These are phyloP conservation scores for Lactifluus hygrophoroides DNA, from an alignment of 768 basidiomycete species.

Conservation along the genomic window DNA sequence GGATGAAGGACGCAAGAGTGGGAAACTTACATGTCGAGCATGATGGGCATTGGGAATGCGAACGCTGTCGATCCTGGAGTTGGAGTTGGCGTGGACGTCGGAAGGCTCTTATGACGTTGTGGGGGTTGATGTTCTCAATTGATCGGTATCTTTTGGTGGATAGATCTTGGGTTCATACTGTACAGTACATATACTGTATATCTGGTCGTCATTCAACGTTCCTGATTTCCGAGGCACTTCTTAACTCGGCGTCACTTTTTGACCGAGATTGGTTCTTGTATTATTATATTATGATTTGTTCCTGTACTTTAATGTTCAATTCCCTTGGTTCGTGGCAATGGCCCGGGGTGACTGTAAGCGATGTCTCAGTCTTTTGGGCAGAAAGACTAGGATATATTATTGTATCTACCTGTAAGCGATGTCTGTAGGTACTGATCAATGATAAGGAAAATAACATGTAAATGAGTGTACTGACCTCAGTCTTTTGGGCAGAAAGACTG, in stretches of 20 bases:
- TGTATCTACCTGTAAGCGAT: too few species aligned
- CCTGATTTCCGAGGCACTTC: background rate
- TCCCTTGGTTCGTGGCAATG: too few species aligned
- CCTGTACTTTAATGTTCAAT: background rate
- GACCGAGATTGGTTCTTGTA: background rate
- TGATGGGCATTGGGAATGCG: constrained; percentile 2
- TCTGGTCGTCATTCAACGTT: background rate
- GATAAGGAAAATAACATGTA: too few species aligned
- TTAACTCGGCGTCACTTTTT: background rate
- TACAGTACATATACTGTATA: background rate
- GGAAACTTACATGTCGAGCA: constrained; percentile 19
- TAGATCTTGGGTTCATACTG: background rate
- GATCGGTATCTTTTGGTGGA: background rate
- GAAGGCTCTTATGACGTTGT: background rate
- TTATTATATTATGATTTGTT: background rate
- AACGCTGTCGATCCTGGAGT: background rate
- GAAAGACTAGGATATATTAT: too few species aligned
- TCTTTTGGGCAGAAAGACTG: too few species aligned
- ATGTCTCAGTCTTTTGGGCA: too few species aligned
- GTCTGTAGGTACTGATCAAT: too few species aligned
- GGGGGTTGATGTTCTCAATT: background rate
- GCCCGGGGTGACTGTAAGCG: too few species aligned
- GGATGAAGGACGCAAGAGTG: constrained; percentile 17
- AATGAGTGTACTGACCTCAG: too few species aligned
- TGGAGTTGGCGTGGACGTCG: background rate